Conservation (phyloP, 2,329 filamentous ascomycete genomes). For the Aureobasidium sp. region DNA sequence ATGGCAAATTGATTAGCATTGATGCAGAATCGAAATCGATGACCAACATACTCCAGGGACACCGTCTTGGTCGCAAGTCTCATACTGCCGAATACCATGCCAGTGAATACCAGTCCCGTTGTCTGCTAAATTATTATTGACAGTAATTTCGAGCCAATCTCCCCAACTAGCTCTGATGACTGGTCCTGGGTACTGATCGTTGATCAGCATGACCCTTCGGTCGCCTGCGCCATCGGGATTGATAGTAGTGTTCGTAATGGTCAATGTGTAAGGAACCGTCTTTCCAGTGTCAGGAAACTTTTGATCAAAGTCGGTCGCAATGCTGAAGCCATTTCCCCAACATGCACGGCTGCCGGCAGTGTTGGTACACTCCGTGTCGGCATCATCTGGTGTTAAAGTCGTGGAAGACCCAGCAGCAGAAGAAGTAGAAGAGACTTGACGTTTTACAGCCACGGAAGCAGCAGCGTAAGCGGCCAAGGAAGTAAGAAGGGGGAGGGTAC, state of each 20-base stretch:
- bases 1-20: not conserved
- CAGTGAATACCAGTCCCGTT: conserved; percentile 57
- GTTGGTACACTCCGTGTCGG: conserved; percentile 1
- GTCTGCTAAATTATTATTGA: conserved; percentile 45
- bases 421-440: not conserved
- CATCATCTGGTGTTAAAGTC: not conserved
- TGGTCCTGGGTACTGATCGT: conserved; percentile 57
- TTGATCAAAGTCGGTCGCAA: conserved; percentile 30
- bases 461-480: conserved; percentile 5
- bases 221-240: conserved; percentile 37
- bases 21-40: too few species aligned
- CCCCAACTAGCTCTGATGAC: conserved; percentile 44
- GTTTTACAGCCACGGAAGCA: not conserved
- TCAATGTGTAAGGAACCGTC: conserved; percentile 34
- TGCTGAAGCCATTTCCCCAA: conserved; percentile 21
- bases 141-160: conserved; percentile 43
- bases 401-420: not conserved
- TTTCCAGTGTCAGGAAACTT: conserved; percentile 28
- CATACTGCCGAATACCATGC: conserved; percentile 53
- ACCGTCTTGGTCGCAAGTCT: conserved; percentile 52
- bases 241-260: conserved; percentile 38
- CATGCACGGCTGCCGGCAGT: not conserved
- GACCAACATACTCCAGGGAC: conserved; percentile 34
- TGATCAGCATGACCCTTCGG: conserved; percentile 43
- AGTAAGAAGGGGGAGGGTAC: not conserved